Evolutionary conservation across 768 basidiomycete genomes (phyloP).

Genomic region (Leccinum ochraceum): DNA sequence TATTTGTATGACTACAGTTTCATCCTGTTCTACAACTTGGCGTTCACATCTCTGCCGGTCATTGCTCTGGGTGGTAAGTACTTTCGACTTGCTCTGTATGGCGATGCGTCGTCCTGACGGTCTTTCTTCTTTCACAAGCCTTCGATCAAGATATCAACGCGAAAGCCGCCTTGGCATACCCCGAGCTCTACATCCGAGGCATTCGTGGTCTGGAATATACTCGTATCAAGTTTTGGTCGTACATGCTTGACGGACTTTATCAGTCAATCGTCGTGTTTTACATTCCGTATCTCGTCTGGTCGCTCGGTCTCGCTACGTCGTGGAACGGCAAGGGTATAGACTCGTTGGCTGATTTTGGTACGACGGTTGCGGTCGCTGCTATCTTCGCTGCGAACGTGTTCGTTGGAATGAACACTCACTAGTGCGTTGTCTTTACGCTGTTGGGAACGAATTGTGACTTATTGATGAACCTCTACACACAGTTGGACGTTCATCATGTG

Average conservation of each 20-base stretch:
- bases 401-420: slow-evolving; percentile 86
- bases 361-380: slow-evolving; percentile 84
- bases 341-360: slow-evolving; percentile 85
- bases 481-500: slow-evolving; percentile 86
- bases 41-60: slow-evolving; percentile 94
- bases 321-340: slow-evolving; percentile 83
- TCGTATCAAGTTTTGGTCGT: slow-evolving; percentile 87
- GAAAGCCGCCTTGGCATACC: slow-evolving; percentile 86
- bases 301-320: slow-evolving; percentile 59
- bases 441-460: slow-evolving; percentile 1
- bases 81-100: too few species aligned
- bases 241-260: slow-evolving; percentile 93
- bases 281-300: slow-evolving; percentile 79
- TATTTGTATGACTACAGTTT: slow-evolving; percentile 96
- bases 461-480: slow-evolving; percentile 23
- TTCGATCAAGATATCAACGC: slow-evolving; percentile 97
- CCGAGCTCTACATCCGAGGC: slow-evolving; percentile 93
- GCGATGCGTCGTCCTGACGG: background rate
- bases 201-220: slow-evolving; percentile 95
- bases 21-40: slow-evolving; percentile 85
- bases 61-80: slow-evolving; percentile 78
- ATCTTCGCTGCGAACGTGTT: slow-evolving; percentile 88
- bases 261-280: slow-evolving; percentile 88
- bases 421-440: slow-evolving; percentile 55
- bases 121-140: slow-evolving; percentile 36